Evolutionary conservation across 2,329 filamentous ascomycete species (phyloP), one percentile per base, ranked within the genome.

Genomic region (Botrytis porri): DNA sequence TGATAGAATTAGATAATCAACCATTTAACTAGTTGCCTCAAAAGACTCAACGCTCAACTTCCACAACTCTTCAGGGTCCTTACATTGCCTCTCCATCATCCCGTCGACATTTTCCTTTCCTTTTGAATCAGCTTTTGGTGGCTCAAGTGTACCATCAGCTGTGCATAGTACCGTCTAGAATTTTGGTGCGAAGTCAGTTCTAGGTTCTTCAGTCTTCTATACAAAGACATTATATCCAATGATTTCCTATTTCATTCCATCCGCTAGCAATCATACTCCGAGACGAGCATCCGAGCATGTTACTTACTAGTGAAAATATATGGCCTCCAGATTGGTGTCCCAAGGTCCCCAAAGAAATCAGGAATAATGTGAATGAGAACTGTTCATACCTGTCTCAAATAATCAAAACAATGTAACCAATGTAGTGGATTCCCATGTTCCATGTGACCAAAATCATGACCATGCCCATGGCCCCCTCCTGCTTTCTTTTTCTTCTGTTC

Each of bases 361-460:
- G 16, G 48, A 22, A 32, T 25, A 59, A 25, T 18, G 18, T 9
- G n/a, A 37, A 35, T 66, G 32, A n/a, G 14, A 8, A 43, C 8
- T n/a, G 6, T 54, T 57, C 71, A 51, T 63, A 73, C 71, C 71
- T 73, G 71, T 73, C 71, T 69, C 43, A 73, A 54, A 70, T 73
- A 73, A 43, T 73, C 71, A 69, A 73, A 73, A 43, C 71, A 73
- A 65, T 73, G 71, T 22, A 73, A 57, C 71, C 64, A 69, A 70
- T 73, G 71, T 43, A 54, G 16, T 51, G 70, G 63, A 67, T 72
- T 51, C 32, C 59, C 65, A 57, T 69, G 65, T 18, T 69, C 57
- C 25, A 20, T 35, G 39, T 72, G 70, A n/a, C 48, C 70, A 59
- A 66, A 54, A 60, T 67, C 9, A 60, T 72, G 70, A 20, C 48